phyloP scores from a whole-genome alignment of 169 alveolate genomes.

The Blepharisma undulans region DNA sequence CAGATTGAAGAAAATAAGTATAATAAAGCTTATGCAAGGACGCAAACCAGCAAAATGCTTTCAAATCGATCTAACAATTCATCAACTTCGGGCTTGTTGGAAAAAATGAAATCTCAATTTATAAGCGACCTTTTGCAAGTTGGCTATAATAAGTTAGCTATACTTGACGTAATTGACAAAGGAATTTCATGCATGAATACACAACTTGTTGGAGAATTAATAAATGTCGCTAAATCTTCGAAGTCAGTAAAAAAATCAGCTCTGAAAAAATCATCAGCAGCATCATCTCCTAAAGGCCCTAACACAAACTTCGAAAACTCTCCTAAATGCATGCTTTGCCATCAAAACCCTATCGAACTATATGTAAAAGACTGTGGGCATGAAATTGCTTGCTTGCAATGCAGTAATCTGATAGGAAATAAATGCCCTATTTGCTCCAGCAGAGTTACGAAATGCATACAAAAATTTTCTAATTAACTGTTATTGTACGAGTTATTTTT shows the following conservation, averaged over 20 bases:
- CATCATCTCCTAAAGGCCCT: background rate
- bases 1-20: background rate
- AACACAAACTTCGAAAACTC: background rate
- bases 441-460: background rate
- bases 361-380: background rate
- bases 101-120: background rate
- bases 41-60: background rate
- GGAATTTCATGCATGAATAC: background rate
- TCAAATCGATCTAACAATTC: background rate
- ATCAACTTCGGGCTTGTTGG: background rate
- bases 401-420: background rate
- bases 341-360: background rate
- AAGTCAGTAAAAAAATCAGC: background rate
- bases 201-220: background rate
- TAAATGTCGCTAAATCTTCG: background rate
- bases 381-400: background rate
- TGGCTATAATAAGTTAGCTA: background rate
- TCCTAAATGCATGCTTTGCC: background rate
- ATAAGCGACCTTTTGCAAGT: background rate
- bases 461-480: background rate
- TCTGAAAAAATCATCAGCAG: background rate
- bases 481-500: background rate
- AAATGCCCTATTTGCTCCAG: background rate
- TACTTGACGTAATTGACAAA: background rate
- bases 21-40: background rate